A percentile compares a stretch with the other conserved stretches of the same genome.
Evolutionary conservation across 2,329 filamentous ascomycete species (phyloP).

Genomic region (Zymoseptoria brevis): DNA sequence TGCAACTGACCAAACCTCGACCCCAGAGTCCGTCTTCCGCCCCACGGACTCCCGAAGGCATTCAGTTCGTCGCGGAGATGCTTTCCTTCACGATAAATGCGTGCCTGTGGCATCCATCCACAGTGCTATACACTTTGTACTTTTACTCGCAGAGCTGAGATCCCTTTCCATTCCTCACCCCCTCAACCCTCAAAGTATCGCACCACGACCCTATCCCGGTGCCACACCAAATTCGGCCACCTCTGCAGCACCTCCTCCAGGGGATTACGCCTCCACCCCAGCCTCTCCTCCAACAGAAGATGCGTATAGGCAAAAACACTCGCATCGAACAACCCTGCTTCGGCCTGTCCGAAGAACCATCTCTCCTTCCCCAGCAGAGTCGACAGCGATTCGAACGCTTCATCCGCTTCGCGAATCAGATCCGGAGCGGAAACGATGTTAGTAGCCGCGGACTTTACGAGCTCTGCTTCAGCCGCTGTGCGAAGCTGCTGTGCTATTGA

Average conservation of each 20-base stretch:
- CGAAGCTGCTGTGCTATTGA: slow-evolving; percentile 60
- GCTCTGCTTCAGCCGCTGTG: slow-evolving; percentile 63
- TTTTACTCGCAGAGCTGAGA: background rate
- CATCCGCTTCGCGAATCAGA: slow-evolving; percentile 52
- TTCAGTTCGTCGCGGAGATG: background rate
- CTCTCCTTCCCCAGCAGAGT: slow-evolving; percentile 48
- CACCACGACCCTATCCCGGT: slow-evolving; percentile 51
- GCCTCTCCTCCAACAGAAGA: slow-evolving; percentile 58
- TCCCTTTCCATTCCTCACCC: background rate
- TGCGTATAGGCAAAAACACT: slow-evolving; percentile 85
- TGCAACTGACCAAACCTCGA: no score
- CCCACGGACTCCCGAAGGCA: no score
- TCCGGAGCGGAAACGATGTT: slow-evolving; percentile 36
- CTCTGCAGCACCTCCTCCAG: slow-evolving; percentile 50
- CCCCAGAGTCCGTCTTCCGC: no score
- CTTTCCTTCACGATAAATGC: background rate
- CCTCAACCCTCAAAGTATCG: slow-evolving; percentile 38
- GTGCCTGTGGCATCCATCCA: background rate
- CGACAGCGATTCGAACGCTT: slow-evolving; percentile 56
- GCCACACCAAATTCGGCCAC: slow-evolving; percentile 56
- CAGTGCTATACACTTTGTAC: background rate
- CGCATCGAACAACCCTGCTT: slow-evolving; percentile 75
- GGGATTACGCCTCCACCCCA: slow-evolving; percentile 58
- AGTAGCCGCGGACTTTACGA: slow-evolving; percentile 52
- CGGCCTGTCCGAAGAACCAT: slow-evolving; percentile 53